phyloP scores from a whole-genome alignment of 805 yeast genomes.

The Pichia scutulata region DNA sequence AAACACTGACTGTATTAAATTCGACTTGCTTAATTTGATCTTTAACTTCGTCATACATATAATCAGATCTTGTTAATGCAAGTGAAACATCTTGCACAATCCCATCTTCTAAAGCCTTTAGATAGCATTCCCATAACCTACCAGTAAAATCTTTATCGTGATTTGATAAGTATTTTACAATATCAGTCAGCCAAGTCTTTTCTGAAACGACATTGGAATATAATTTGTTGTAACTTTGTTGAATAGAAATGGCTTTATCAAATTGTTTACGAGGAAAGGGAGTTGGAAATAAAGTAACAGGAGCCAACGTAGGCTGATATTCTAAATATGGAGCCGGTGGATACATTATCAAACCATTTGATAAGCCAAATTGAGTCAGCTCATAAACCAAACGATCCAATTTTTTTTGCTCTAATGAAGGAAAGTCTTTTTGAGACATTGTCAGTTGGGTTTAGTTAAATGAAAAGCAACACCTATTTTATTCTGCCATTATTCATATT shows the following conservation, averaged over 20 bases:
- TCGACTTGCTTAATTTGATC: slow-evolving; percentile 82
- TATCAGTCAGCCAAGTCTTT: slow-evolving; percentile 53
- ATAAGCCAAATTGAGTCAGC: slow-evolving; percentile 66
- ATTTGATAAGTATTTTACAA: slow-evolving; percentile 45
- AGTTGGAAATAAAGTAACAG: slow-evolving; percentile 86
- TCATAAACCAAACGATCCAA: slow-evolving; percentile 14
- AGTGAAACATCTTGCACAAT: slow-evolving; percentile 60
- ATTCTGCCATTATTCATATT: neutral
- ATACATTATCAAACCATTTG: slow-evolving; percentile 78
- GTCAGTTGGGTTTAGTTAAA: neutral
- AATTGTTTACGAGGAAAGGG: slow-evolving; percentile 71
- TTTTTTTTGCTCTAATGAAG: slow-evolving; percentile 8
- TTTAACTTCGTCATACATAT: slow-evolving; percentile 53
- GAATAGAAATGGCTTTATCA: slow-evolving; percentile 58
- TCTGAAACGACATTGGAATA: slow-evolving; percentile 62
- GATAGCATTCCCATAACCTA: slow-evolving; percentile 55
- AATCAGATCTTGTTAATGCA: slow-evolving; percentile 88
- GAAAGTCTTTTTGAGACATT: slow-evolving; percentile 12
- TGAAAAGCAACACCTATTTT: neutral
- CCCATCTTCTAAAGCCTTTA: slow-evolving; percentile 39
- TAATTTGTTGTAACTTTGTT: slow-evolving; percentile 59
- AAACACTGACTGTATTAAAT: slow-evolving; percentile 91
- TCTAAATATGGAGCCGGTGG: slow-evolving; percentile 44
- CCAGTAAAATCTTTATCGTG: slow-evolving; percentile 79
- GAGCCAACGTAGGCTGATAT: slow-evolving; percentile 56